Evolutionary conservation across 2,329 filamentous ascomycete species (phyloP).

Genomic region (Colletotrichum limetticola): DNA sequence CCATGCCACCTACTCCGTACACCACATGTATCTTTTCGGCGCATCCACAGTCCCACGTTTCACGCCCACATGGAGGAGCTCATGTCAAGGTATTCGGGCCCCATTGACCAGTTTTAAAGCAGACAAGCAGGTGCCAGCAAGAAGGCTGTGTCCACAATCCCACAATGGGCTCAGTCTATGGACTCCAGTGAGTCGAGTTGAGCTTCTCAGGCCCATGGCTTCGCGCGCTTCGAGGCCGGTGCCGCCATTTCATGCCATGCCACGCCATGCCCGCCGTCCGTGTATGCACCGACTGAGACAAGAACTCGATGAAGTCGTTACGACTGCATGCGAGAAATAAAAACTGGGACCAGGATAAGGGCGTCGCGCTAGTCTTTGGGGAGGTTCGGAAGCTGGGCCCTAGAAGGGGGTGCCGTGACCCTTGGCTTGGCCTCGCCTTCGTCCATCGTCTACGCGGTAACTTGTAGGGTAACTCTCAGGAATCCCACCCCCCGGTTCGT

Average conservation of each 20-base stretch:
- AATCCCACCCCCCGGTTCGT: neutral
- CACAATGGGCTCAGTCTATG: neutral
- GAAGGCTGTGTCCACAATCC: neutral
- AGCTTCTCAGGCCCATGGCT: neutral
- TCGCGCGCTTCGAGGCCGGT: neutral
- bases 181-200: neutral
- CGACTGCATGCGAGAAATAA: slow-evolving; percentile 2
- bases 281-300: neutral
- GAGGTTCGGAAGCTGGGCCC: neutral
- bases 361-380: neutral
- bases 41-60: slow-evolving; percentile 10
- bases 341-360: slow-evolving; percentile 5
- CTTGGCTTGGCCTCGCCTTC: slow-evolving; percentile 1
- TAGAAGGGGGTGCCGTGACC: neutral
- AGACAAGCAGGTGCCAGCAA: neutral
- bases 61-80: neutral
- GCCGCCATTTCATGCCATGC: neutral
- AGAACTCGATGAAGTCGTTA: neutral
- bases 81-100: neutral
- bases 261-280: neutral
- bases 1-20: neutral
- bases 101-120: neutral
- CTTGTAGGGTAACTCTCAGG: neutral
- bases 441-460: neutral
- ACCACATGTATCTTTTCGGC: neutral